Base-by-base conservation (phyloP, 129 eudicot species). In the Centrapalus pauciflorus region DNA sequence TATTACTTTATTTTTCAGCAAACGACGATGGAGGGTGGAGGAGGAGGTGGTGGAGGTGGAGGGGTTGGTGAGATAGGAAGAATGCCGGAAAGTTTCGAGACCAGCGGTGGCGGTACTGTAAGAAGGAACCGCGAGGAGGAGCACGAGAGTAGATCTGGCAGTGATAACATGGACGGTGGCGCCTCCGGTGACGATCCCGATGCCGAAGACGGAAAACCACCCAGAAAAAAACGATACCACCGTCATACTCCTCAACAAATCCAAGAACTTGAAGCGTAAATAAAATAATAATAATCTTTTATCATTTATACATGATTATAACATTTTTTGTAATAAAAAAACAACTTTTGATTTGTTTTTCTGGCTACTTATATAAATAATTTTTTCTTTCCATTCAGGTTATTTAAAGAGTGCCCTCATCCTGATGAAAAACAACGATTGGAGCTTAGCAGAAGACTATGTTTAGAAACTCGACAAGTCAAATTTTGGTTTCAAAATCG, bases 401-500 rank as follows among this genome's bases (percentile, higher is more conserved):
- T 92, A 28, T 92, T 92, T 62, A 92, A 92, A 74, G 98, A 88
- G 86, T 93, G 98, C 41, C 98, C 98, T 38, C 98, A 88, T 74
- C 98, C 98, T 40, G 98, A 93, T 82, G 98, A 93, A 82, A 93
- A 93, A 63, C 98, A 93, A 78, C 75, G 98, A 67, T 29, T 83
- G 78, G 98, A 93, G 71, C 91, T 93, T 20, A 93, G 98, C 75
- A 85, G 70, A 79, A 85, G 95, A 76, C 85, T 93, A 55, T 76
- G 79, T 61, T 75, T 93, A 74, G 98, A 88, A 35, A 83, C 95
- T 34, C 75, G 98, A 27, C 98, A 93, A 65, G 98, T 93, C 56
- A 93, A 93, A 72, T 93, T 93, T 73, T 93, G 98, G 98, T 93
- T 93, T 63, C 98, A 93, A 75, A 93, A 93, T 82, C 85, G 98